A percentile compares a stretch with the other conserved stretches of the same genome.
These are phyloP conservation scores for Biscogniauxia mediterranea DNA, from an alignment of 2,329 filamentous ascomycete species.

Conservation along the genomic window DNA sequence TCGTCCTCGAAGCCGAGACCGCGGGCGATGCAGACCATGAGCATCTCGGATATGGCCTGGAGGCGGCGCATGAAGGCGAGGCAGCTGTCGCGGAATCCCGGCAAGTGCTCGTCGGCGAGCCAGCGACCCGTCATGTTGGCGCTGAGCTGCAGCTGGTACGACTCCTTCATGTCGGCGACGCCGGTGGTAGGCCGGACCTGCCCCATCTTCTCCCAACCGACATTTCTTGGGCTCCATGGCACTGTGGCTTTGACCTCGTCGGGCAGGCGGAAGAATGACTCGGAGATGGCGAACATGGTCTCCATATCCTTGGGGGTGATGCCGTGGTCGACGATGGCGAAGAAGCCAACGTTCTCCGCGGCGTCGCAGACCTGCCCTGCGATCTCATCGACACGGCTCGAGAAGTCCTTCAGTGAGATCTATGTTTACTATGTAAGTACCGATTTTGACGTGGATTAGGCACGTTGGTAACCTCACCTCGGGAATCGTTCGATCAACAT, in stretches of 20 bases:
- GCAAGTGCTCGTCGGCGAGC: conserved; percentile 46
- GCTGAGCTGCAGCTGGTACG: conserved; percentile 63
- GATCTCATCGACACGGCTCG: conserved; percentile 51
- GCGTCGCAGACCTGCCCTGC: conserved; percentile 50
- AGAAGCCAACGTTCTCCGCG: conserved; percentile 60
- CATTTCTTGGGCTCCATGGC: conserved; percentile 54
- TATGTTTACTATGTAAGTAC: conserved; percentile 7
- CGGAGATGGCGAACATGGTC: conserved; percentile 48
- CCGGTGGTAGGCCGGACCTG: conserved; percentile 61
- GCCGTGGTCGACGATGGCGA: conserved; percentile 55
- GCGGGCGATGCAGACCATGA: conserved; percentile 59
- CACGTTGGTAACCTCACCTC: neutral
- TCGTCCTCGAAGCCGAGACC: conserved; percentile 55
- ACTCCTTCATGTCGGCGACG: conserved; percentile 57
- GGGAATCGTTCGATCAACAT: neutral
- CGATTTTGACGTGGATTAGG: neutral
- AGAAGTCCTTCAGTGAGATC: conserved; percentile 55
- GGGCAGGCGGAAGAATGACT: conserved; percentile 53
- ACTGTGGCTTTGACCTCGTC: conserved; percentile 51
- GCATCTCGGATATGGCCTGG: conserved; percentile 51
- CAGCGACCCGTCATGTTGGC: conserved; percentile 51
- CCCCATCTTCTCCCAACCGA: conserved; percentile 59
- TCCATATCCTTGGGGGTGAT: conserved; percentile 49
- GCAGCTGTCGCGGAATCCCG: conserved; percentile 45
- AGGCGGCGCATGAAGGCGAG: conserved; percentile 54